phyloP scores from a whole-genome alignment of 2,329 filamentous ascomycete genomes.

The Leptographium flavum region DNA sequence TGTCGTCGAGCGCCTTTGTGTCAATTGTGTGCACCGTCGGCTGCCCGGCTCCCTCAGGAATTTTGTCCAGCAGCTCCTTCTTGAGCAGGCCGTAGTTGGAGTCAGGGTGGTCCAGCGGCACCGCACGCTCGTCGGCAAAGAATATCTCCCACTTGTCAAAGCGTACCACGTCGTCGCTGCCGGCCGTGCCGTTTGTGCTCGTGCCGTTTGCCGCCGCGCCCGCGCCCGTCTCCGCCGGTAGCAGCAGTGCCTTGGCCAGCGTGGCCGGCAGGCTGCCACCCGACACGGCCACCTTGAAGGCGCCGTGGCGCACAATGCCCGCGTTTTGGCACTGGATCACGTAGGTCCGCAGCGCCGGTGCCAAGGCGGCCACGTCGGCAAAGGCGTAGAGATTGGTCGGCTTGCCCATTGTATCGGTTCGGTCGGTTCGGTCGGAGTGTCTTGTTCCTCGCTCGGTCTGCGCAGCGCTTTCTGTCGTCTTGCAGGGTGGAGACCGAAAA shows the following conservation, averaged over 20 bases:
- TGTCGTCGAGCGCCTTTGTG: slow-evolving; percentile 47
- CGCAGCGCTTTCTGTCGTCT: not conserved
- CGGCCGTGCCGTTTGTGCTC: not conserved
- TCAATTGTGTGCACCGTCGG: slow-evolving; percentile 75
- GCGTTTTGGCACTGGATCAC: slow-evolving; percentile 69
- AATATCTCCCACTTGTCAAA: slow-evolving; percentile 95
- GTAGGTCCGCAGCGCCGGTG: slow-evolving; percentile 65
- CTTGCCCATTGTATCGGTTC: slow-evolving; percentile 32
- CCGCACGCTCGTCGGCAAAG: slow-evolving; percentile 93
- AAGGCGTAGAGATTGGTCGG: slow-evolving; percentile 71
- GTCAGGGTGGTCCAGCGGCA: slow-evolving; percentile 80
- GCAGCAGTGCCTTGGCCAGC: slow-evolving; percentile 70
- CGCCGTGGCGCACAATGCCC: slow-evolving; percentile 63
- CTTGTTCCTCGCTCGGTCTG: no score
- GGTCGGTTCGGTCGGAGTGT: not conserved
- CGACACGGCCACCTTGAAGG: slow-evolving; percentile 85
- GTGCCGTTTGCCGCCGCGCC: not conserved
- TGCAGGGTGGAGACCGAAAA: not conserved
- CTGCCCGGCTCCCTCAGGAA: slow-evolving; percentile 50
- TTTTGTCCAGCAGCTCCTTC: slow-evolving; percentile 75
- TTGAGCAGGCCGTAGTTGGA: slow-evolving; percentile 90
- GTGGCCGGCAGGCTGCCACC: slow-evolving; percentile 85
- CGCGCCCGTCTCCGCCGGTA: slow-evolving; percentile 30
- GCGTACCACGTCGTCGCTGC: slow-evolving; percentile 46
- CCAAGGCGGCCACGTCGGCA: slow-evolving; percentile 52